phyloP scores from a whole-genome alignment of 345 rosid species.

The Ceriops zippeliana region DNA sequence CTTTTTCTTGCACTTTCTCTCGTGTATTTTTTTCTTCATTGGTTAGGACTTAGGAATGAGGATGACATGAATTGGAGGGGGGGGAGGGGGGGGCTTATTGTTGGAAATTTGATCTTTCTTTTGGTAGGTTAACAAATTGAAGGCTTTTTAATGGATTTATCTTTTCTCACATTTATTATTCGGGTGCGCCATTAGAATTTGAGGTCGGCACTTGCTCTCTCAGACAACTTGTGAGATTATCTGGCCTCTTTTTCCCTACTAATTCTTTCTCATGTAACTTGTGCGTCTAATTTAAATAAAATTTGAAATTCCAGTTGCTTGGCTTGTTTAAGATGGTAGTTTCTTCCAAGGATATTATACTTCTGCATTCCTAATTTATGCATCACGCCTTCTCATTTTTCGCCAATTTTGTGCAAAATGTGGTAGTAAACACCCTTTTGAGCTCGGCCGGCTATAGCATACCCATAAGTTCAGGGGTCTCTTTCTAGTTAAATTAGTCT shows the following conservation, averaged over 20 bases:
- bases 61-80: too few species aligned
- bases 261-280: background rate
- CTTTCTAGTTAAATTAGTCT: too few species aligned
- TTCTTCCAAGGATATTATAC: background rate
- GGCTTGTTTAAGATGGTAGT: background rate
- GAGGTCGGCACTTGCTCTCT: background rate
- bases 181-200: background rate
- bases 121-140: background rate
- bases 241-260: background rate
- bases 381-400: too few species aligned
- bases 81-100: too few species aligned
- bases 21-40: too few species aligned
- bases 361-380: background rate
- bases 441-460: too few species aligned
- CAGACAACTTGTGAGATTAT: background rate
- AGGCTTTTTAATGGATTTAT: background rate
- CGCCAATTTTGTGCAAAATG: too few species aligned
- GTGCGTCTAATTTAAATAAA: too few species aligned
- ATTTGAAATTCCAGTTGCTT: background rate
- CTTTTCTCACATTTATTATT: background rate
- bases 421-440: too few species aligned
- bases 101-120: too few species aligned
- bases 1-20: background rate
- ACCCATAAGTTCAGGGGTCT: too few species aligned
- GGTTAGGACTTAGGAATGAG: too few species aligned